Percentiles rank a stretch among this genome's conserved stretches.
phyloP scores from a whole-genome alignment of 1,139 yeast species.

The Pneumocystis murina region DNA sequence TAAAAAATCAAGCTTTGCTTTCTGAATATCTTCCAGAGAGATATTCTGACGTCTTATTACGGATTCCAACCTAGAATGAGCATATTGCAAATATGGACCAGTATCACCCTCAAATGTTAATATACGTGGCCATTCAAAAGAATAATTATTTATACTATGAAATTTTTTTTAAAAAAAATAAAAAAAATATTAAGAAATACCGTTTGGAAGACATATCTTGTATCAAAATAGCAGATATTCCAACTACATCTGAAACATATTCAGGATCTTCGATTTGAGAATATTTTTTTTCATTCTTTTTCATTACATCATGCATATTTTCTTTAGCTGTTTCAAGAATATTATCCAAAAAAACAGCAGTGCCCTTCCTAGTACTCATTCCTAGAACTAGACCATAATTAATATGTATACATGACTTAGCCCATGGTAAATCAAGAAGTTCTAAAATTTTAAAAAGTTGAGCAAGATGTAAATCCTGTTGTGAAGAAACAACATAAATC shows the following conservation, averaged over 20 bases:
- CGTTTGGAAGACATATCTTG: slow-evolving; percentile 96
- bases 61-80: slow-evolving; percentile 92
- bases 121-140: slow-evolving; percentile 98
- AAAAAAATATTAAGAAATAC: not conserved
- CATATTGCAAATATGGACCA: slow-evolving; percentile 96
- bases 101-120: slow-evolving; percentile 97
- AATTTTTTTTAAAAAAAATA: not conserved
- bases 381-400: slow-evolving; percentile 98
- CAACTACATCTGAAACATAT: slow-evolving; percentile 85
- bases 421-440: slow-evolving; percentile 86
- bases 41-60: slow-evolving; percentile 67
- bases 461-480: slow-evolving; percentile 87
- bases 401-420: slow-evolving; percentile 60
- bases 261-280: slow-evolving; percentile 92
- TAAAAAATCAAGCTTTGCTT: slow-evolving; percentile 59
- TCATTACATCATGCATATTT: slow-evolving; percentile 95
- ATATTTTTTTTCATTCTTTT: slow-evolving; percentile 77
- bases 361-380: slow-evolving; percentile 97
- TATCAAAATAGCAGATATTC: slow-evolving; percentile 95
- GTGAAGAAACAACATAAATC: slow-evolving; percentile 90
- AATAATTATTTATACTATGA: slow-evolving; percentile 71
- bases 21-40: slow-evolving; percentile 17
- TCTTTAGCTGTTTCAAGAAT: slow-evolving; percentile 89
- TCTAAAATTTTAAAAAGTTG: slow-evolving; percentile 92
- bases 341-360: slow-evolving; percentile 90